phyloP scores from a whole-genome alignment of 148 eudicot species.

The Chenopodium berlandieri region DNA sequence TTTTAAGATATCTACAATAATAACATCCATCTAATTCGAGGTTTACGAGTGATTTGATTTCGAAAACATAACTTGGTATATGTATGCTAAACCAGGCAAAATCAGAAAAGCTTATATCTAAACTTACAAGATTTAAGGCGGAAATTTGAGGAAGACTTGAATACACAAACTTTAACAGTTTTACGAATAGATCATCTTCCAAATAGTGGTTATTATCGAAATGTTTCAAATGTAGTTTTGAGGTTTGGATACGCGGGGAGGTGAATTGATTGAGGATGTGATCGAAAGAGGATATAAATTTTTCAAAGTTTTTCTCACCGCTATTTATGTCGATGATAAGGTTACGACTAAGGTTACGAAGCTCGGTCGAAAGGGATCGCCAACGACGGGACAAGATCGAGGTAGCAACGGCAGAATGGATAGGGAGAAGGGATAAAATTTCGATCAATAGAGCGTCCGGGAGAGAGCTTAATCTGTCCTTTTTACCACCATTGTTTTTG shows the following conservation, averaged over 20 bases:
- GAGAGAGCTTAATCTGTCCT: neutral
- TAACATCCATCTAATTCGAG: neutral
- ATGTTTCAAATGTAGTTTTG: no score
- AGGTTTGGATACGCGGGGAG: neutral
- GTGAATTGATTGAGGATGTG: neutral
- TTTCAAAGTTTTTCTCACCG: no score
- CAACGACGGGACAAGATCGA: constrained; percentile 2
- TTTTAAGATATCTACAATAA: neutral
- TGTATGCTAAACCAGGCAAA: no score
- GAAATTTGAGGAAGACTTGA: neutral
- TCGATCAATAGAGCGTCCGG: constrained; percentile 3
- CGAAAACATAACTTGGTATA: neutral
- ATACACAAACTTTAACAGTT: no score
- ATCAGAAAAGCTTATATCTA: no score
- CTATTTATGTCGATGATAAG: neutral
- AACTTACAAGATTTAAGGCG: no score
- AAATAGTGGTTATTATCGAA: no score
- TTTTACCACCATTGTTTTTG: neutral
- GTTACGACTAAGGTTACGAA: no score
- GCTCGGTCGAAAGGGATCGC: constrained; percentile 2
- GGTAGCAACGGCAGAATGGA: constrained; percentile 1
- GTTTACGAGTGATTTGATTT: neutral
- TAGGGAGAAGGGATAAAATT: constrained; percentile 12
- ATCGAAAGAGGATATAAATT: neutral
- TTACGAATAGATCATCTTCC: no score